These are phyloP conservation scores for Lumnitzera littorea DNA, from an alignment of 345 rosid species.

Conservation along the genomic window DNA sequence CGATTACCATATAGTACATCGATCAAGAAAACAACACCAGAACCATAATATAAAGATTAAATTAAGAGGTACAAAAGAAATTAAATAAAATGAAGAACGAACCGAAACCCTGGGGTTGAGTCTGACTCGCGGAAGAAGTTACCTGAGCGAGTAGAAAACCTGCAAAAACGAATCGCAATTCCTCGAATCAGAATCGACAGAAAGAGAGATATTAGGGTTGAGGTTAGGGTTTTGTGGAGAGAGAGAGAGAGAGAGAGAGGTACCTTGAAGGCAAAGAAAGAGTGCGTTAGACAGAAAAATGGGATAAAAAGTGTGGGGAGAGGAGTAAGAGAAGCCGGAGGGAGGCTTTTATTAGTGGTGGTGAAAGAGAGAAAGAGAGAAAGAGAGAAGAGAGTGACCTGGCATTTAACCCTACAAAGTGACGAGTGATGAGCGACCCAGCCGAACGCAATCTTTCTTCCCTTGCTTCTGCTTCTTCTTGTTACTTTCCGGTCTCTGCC, in stretches of 20 bases:
- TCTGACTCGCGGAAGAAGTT: constrained; percentile 5
- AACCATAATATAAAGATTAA: constrained; percentile 1
- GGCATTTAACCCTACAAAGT: constrained; percentile 9
- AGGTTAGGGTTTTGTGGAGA: background rate
- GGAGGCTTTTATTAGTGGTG: constrained; percentile 26
- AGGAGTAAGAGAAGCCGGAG: background rate
- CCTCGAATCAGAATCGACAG: background rate
- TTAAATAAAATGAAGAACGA: background rate
- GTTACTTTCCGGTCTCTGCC: too few species aligned
- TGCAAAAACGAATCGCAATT: background rate
- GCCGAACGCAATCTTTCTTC: too few species aligned
- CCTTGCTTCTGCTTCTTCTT: too few species aligned
- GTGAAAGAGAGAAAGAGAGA: constrained; percentile 7
- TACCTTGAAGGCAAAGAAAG: constrained; percentile 4
- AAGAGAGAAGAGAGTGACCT: constrained; percentile 17
- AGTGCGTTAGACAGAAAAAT: background rate
- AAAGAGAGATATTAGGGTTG: background rate
- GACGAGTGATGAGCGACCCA: too few species aligned
- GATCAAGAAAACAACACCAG: too few species aligned
- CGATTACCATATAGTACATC: too few species aligned
- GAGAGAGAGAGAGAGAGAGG: constrained; percentile 1
- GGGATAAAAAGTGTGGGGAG: background rate
- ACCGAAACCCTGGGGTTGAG: constrained; percentile 36
- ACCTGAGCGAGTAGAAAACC: constrained; percentile 7
- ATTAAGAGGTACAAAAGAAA: background rate